Conservation (phyloP, 2,329 filamentous ascomycete species). For the Colletotrichum gigasporum region DNA sequence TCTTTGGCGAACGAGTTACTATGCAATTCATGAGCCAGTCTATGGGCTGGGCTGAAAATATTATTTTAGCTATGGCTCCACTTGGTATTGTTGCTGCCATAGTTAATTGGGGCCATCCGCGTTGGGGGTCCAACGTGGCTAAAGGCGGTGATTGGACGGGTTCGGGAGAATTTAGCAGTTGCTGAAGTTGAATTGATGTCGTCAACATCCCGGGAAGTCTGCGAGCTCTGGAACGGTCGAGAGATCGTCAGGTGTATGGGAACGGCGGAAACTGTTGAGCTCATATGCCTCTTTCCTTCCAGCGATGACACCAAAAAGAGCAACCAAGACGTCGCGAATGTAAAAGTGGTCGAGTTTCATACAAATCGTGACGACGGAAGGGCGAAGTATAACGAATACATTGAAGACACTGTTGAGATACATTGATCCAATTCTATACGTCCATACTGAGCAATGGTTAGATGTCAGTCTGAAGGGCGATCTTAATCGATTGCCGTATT, state of each 20-base stretch:
- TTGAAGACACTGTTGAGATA: too few species aligned
- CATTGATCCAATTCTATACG: too few species aligned
- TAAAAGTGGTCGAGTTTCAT: too few species aligned
- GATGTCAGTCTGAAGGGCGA: too few species aligned
- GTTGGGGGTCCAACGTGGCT: constrained; percentile 42
- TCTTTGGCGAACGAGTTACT: constrained; percentile 50
- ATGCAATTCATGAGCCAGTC: constrained; percentile 50
- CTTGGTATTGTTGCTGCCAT: constrained; percentile 51
- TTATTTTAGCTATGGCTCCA: constrained; percentile 46
- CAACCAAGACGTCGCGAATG: too few species aligned
- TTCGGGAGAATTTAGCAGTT: constrained; percentile 42
- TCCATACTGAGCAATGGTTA: too few species aligned
- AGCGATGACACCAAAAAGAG: background rate
- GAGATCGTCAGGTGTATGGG: background rate
- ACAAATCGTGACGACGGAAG: too few species aligned
- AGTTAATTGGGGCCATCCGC: constrained; percentile 41
- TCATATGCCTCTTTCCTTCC: background rate
- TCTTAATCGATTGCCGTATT: too few species aligned
- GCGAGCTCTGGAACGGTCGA: constrained; percentile 45
- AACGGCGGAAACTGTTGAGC: background rate
- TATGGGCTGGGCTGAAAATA: constrained; percentile 38
- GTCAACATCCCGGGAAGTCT: constrained; percentile 49
- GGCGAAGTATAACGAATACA: too few species aligned
- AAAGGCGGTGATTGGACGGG: constrained; percentile 49
- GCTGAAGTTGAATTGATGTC: constrained; percentile 51